Percentiles rank a stretch among this genome's conserved stretches.
Conservation (phyloP, 2,329 filamentous ascomycete genomes). For the Colletotrichum lindemuthianum region DNA sequence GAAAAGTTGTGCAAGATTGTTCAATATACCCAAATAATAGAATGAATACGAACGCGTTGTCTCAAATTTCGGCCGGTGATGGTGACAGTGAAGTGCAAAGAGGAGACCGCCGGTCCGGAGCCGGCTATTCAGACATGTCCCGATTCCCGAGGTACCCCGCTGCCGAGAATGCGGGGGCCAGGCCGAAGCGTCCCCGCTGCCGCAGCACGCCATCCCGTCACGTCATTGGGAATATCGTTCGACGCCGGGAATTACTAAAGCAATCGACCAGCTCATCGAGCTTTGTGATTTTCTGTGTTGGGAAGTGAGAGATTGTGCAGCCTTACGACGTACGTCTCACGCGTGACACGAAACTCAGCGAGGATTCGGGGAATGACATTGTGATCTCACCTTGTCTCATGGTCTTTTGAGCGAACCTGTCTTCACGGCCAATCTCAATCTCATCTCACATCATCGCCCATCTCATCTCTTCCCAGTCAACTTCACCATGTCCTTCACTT, state of each 20-base stretch:
- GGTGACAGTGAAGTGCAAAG: too few relatives aligned
- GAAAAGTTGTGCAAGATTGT: conserved; percentile 24
- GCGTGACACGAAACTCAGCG: conserved; percentile 1
- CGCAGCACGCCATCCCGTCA: conserved; percentile 32
- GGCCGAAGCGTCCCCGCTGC: conserved; percentile 21
- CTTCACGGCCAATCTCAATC: too few relatives aligned
- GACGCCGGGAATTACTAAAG: conserved; percentile 5
- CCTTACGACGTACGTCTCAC: not conserved
- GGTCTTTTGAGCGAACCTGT: too few relatives aligned
- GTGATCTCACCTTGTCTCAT: too few relatives aligned
- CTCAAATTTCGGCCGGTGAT: not conserved
- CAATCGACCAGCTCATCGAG: not conserved
- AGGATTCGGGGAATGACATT: not conserved
- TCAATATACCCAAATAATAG: conserved; percentile 37
- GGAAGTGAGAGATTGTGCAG: not conserved
- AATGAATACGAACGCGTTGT: conserved; percentile 18
- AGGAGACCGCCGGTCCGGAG: too few relatives aligned
- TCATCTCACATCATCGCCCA: too few relatives aligned
- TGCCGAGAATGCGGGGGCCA: conserved; percentile 26
- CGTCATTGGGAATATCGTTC: conserved; percentile 17
- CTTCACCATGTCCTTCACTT: conserved; percentile 72
- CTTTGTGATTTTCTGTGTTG: not conserved
- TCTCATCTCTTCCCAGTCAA: too few relatives aligned
- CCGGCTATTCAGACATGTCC: not conserved
- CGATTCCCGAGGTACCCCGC: conserved; percentile 14